phyloP scores from a whole-genome alignment of 805 yeast species.

The Naumovozyma dairenensis region DNA sequence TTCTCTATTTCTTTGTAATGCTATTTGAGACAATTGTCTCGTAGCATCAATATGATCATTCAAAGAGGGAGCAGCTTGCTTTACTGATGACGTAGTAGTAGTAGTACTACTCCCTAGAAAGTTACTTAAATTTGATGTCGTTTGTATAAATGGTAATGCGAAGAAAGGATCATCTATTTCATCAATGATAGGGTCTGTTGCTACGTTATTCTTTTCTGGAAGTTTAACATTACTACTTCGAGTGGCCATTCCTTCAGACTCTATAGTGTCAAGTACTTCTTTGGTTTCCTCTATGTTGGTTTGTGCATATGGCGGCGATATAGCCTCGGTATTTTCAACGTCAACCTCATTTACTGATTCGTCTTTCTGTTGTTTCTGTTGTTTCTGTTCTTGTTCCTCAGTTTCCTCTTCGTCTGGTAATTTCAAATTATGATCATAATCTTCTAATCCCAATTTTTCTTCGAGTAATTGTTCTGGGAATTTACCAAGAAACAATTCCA shows the following conservation, averaged over 20 bases:
- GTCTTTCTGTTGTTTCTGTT: slow-evolving; percentile 4
- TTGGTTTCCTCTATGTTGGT: slow-evolving; percentile 14
- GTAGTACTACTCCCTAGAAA: slow-evolving; percentile 1
- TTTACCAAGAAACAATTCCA: slow-evolving; percentile 80
- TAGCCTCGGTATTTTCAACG: slow-evolving; percentile 1
- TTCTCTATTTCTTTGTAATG: slow-evolving; percentile 76
- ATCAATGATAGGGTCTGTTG: slow-evolving; percentile 14
- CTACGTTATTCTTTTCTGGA: slow-evolving; percentile 5
- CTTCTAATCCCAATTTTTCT: slow-evolving; percentile 53
- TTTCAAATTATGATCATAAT: slow-evolving; percentile 54
- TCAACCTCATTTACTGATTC: slow-evolving; percentile 1
- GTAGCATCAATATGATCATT: slow-evolving; percentile 56
- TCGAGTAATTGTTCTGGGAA: slow-evolving; percentile 62
- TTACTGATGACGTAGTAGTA: slow-evolving; percentile 22
- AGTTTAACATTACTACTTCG: too few species aligned
- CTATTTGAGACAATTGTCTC: slow-evolving; percentile 65
- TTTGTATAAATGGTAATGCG: slow-evolving; percentile 39
- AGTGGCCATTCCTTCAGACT: background rate
- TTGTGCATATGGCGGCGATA: background rate
- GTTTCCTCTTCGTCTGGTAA: slow-evolving; percentile 21
- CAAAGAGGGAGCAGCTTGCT: slow-evolving; percentile 36
- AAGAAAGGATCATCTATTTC: slow-evolving; percentile 41
- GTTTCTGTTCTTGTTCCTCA: slow-evolving; percentile 5
- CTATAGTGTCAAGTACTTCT: slow-evolving; percentile 2
- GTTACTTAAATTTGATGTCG: slow-evolving; percentile 4